Conservation (phyloP, 2,329 filamentous ascomycete species). For the Trichoderma arundinaceum region DNA sequence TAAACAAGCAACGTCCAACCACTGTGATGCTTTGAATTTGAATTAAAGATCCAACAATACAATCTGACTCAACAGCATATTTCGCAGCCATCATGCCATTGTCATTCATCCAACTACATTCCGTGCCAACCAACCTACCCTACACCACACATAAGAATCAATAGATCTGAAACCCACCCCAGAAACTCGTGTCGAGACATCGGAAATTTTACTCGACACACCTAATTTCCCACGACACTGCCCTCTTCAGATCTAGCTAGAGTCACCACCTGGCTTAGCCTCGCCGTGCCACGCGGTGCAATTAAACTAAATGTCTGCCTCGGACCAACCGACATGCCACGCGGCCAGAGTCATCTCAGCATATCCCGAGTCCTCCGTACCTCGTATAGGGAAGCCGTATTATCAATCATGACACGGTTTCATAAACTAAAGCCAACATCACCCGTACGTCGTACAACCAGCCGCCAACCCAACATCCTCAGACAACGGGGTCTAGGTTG, state of each 20-base stretch:
- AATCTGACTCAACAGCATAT: no score
- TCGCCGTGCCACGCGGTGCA: conserved; percentile 2
- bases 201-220: background rate
- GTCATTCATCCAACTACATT: background rate
- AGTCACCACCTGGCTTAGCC: background rate
- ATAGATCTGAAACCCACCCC: conserved; percentile 3
- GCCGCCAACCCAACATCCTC: background rate
- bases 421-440: background rate
- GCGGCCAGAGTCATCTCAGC: no score
- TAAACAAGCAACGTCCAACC: no score
- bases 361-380: background rate
- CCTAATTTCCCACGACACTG: no score
- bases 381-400: background rate
- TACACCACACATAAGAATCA: background rate
- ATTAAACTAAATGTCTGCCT: conserved; percentile 18
- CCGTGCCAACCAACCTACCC: background rate
- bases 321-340: no score
- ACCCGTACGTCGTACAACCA: background rate
- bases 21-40: no score
- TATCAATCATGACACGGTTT: background rate
- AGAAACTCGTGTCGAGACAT: conserved; percentile 4
- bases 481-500: conserved; percentile 47
- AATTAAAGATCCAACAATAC: no score
- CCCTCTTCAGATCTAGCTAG: background rate
- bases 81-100: no score